Base-by-base conservation (phyloP, 345 rosid species). In the Zanthoxylum bungeanum region DNA sequence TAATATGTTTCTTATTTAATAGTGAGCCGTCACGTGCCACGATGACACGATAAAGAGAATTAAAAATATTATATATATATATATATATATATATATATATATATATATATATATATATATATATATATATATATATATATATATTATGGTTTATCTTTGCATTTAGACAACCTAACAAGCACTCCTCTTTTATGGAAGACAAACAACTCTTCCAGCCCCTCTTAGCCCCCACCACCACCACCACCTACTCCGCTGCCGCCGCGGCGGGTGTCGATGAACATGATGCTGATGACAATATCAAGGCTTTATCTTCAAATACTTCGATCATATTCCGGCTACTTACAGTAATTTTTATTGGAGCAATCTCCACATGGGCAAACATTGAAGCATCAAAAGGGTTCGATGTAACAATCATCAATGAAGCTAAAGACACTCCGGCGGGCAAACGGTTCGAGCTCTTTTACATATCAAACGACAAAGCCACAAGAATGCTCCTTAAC, bases 281-380 rank as follows among this genome's bases (percentile, higher is more conserved):
- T 30, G 67, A 69, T 7, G 52, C 11, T 10, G 58, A 69, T n/a
- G n/a, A n/a, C 24, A 30, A 64, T 17, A 25, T 10, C 69, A 46
- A 6, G 21, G 34, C 25, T 10, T 64, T 44, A 24, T 59, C 56
- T 7, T 62, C 82, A 3, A 57, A 44, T 33, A 70, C 60, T 12
- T 67, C 76, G 12, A 50, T 83, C 27, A 21, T 78, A 71, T 39
- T 68, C 73, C 86, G 91, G 57, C 33, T 86, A 17, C 58, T 81
- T 44, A 70, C 57, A 7, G 19, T 86, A 10, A 6, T 77, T 30
- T 74, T 81, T 65, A 3, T 85, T 6, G 90, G 83, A 64, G 31
- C 79, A n/a, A 39, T 88, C 77, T 82, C 91, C 33, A 9, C 85
- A 2, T 91, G 85, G 89, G 91, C 91, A 64, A 83, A 80, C 72